Base-by-base conservation (phyloP, 2,329 filamentous ascomycete species). In the Neonectria neomacrospora region DNA sequence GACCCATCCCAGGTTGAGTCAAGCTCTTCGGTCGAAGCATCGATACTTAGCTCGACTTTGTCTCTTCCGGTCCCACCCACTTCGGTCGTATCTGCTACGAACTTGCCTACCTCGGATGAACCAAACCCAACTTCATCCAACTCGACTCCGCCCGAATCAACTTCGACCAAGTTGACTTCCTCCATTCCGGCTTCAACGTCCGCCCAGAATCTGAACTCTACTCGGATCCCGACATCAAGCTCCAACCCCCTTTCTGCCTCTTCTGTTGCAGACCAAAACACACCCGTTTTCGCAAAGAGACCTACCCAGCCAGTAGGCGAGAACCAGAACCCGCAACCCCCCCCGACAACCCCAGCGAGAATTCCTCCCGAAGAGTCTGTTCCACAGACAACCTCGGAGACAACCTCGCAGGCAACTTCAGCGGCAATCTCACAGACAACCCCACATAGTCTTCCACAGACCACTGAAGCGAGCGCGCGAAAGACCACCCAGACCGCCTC, bases 141-240 rank as follows among this genome's bases (percentile, higher is more conserved):
- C 47, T 30, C 51, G 20, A 34, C 44, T 7, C 47, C 56, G 11
- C 39, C 56, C 32, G 28, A 28, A 22, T 54, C 67, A 48, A 65
- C 57, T 34, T 61, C 58, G 28, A 67, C 55, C 23, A 10, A 50
- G 47, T 66, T 64, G 54, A 65, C 65, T 26, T 53, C 50, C 14
- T 44, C 50, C 9, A 45, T 54, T 26, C 47, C 47, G 6, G 28
- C 53, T 32, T 45, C 65, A 18, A 54, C 61, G 12, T 53, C 67
- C n/a, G 12, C 7, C 18, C 37, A 41, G 37, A 41, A 11, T 41
- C 37, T 41, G n/a, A 45, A 22, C 12, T 41, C 37, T 41, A 41
- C 37, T 18, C 37, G 4, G 37, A 20, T 41, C 37, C 37, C 47
- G 18, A 50, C 47, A 37, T 42, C 55, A 10, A 53, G n/a, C 20